phyloP scores from a whole-genome alignment of 495 filamentous ascomycete species.

The Daldinia grandis region DNA sequence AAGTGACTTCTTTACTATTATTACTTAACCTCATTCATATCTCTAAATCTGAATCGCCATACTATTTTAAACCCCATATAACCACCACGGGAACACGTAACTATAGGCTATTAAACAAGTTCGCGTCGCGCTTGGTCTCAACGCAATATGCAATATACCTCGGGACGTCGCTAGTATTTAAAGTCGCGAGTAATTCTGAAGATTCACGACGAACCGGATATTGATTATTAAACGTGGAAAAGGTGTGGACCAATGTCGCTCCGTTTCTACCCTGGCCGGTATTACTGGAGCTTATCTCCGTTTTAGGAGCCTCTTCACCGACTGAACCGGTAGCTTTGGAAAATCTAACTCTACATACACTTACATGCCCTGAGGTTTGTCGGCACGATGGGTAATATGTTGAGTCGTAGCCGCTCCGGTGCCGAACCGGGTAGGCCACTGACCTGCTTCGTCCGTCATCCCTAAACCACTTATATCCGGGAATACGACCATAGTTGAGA shows the following conservation, averaged over 20 bases:
- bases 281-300: constrained; percentile 28
- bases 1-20: no score
- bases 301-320: constrained; percentile 22
- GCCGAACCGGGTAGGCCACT: constrained; percentile 17
- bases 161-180: background rate
- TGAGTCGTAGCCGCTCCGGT: constrained; percentile 11
- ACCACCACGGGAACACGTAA: no score
- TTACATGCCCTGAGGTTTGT: background rate
- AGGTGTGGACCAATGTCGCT: background rate
- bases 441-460: background rate
- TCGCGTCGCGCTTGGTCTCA: background rate
- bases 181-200: background rate
- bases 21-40: no score
- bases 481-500: constrained; percentile 7
- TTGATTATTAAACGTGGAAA: background rate
- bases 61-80: no score
- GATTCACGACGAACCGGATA: background rate
- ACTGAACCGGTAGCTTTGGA: background rate
- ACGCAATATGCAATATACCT: background rate
- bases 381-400: background rate
- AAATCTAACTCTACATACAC: background rate
- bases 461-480: constrained; percentile 17
- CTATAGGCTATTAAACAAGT: no score
- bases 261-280: constrained; percentile 7
- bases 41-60: no score